Evolutionary conservation across 2,329 filamentous ascomycete genomes (phyloP).

Genomic region (Xylogone sp.): DNA sequence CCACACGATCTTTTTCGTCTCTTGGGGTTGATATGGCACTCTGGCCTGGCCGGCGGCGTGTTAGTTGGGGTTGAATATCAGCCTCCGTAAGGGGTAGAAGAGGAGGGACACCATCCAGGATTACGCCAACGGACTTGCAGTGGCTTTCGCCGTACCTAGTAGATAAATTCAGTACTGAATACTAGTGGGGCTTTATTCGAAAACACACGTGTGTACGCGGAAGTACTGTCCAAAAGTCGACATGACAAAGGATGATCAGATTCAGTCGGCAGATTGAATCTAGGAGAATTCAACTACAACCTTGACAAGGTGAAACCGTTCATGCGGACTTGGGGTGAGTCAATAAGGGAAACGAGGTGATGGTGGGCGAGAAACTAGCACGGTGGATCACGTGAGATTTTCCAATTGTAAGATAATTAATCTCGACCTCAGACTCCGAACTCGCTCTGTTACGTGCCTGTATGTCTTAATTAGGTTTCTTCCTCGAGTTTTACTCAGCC

Average conservation of each 20-base stretch:
- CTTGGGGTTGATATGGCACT: conserved; percentile 86
- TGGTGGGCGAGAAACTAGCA: too few species aligned
- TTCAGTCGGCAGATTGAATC: conserved; percentile 1
- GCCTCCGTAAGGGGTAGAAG: conserved; percentile 79
- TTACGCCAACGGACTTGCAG: conserved; percentile 89
- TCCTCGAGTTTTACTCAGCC: too few species aligned
- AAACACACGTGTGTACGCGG: conserved; percentile 65
- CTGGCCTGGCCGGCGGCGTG: conserved; percentile 83
- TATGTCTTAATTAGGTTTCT: too few species aligned
- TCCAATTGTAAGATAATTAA: too few species aligned
- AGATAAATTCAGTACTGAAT: conserved; percentile 7
- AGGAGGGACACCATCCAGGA: conserved; percentile 88
- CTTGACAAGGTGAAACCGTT: not conserved
- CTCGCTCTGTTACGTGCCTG: too few species aligned
- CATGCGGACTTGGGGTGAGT: conserved; percentile 1
- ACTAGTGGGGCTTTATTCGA: conserved; percentile 3
- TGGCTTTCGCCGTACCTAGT: conserved; percentile 74
- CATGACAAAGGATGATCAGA: conserved; percentile 43
- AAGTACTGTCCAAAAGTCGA: conserved; percentile 85
- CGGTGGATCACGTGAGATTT: too few species aligned
- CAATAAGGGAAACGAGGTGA: conserved; percentile 4
- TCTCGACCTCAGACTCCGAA: too few species aligned
- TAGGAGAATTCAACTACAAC: not conserved
- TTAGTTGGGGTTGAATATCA: conserved; percentile 94
- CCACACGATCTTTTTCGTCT: conserved; percentile 86